These are phyloP conservation scores for Sporopachydermia cereana DNA, from an alignment of 1,139 yeast species.

Conservation along the genomic window DNA sequence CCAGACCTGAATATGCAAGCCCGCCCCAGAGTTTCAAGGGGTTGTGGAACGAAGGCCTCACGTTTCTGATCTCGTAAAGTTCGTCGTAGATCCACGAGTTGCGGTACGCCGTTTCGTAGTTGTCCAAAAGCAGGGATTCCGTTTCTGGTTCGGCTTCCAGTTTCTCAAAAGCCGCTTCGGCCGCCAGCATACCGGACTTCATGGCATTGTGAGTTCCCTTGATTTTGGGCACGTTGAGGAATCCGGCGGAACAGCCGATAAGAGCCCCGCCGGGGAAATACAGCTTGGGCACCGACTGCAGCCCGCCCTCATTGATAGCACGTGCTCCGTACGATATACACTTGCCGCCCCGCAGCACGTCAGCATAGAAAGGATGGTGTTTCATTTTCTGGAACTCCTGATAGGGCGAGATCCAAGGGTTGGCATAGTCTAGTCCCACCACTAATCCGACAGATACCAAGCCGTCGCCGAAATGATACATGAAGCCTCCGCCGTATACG, in stretches of 20 bases:
- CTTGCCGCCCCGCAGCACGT: conserved; percentile 73
- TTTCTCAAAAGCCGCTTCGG: conserved; percentile 58
- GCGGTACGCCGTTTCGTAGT: conserved; percentile 53
- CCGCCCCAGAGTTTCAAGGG: conserved; percentile 72
- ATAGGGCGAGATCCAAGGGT: conserved; percentile 91
- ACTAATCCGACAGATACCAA: conserved; percentile 85
- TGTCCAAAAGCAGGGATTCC: conserved; percentile 28
- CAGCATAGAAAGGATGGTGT: conserved; percentile 75
- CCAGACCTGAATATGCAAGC: conserved; percentile 71
- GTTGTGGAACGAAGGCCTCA: conserved; percentile 78
- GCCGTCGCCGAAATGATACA: conserved; percentile 93
- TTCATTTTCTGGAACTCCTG: conserved; percentile 93
- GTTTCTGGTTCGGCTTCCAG: conserved; percentile 29
- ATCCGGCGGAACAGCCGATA: conserved; percentile 94
- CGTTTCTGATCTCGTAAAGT: conserved; percentile 69
- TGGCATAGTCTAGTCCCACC: conserved; percentile 82
- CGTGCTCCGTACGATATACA: conserved; percentile 93
- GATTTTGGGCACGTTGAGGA: conserved; percentile 91
- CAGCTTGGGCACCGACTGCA: conserved; percentile 79
- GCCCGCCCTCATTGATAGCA: conserved; percentile 93
- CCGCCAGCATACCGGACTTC: conserved; percentile 91
- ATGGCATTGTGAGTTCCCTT: conserved; percentile 98
- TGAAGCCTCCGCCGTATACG: conserved; percentile 93
- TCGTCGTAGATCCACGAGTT: conserved; percentile 83
- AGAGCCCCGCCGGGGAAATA: conserved; percentile 92